Evolutionary conservation across 2,329 filamentous ascomycete genomes (phyloP).

Genomic region (Bimuria novae-zelandiae): DNA sequence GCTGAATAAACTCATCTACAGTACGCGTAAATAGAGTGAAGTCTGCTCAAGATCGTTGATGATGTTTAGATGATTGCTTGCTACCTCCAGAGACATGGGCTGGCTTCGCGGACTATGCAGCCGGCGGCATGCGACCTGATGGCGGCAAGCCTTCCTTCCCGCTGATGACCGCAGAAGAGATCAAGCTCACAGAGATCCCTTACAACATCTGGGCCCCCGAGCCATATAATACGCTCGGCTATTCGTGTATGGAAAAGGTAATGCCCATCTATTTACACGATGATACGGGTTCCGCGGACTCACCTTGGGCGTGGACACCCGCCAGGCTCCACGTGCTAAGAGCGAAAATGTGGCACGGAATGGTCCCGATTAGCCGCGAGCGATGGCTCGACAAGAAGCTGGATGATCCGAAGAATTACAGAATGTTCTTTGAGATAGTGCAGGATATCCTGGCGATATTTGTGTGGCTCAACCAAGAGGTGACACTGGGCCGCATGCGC

Average conservation of each 20-base stretch:
- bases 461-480: conserved; percentile 13
- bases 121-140: conserved; percentile 5
- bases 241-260: not conserved
- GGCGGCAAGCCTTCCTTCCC: conserved; percentile 14
- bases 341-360: conserved; percentile 20
- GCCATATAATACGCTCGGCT: conserved; percentile 2
- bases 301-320: not conserved
- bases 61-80: conserved; percentile 6
- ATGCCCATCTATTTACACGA: not conserved
- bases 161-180: conserved; percentile 16
- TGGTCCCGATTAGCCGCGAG: conserved; percentile 21
- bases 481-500: conserved; percentile 4
- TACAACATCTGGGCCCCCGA: conserved; percentile 13
- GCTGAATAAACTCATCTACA: conserved; percentile 9
- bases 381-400: conserved; percentile 24
- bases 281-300: not conserved
- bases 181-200: conserved; percentile 2
- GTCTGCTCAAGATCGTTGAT: too few species aligned
- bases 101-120: conserved; percentile 9
- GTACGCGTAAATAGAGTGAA: not conserved
- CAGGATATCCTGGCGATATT: conserved; percentile 20
- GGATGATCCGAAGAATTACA: conserved; percentile 24
- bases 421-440: conserved; percentile 20
- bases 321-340: conserved; percentile 18
- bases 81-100: conserved; percentile 1